Percentiles rank a stretch among this genome's conserved stretches.
Conservation (phyloP, 768 basidiomycete genomes). For the Agrocybe chaxingu region DNA sequence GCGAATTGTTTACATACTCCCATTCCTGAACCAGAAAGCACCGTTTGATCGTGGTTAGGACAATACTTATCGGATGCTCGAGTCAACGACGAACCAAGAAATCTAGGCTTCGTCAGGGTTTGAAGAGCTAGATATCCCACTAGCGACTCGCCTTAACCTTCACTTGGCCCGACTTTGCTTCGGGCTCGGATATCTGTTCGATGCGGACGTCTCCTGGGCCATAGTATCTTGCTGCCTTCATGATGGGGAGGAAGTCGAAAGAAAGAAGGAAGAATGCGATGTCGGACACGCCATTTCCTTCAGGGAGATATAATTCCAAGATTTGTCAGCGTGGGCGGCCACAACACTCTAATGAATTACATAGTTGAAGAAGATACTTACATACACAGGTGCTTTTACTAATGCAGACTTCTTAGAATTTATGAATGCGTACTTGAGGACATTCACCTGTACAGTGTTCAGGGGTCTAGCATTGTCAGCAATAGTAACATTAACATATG, state of each 20-base stretch:
- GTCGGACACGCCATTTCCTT: no score
- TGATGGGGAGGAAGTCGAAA: slow-evolving; percentile 7
- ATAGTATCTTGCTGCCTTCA: slow-evolving; percentile 46
- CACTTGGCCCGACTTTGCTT: slow-evolving; percentile 31
- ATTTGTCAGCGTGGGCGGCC: no score
- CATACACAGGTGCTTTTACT: no score
- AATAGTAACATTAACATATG: no score
- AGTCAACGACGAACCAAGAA: slow-evolving; percentile 20
- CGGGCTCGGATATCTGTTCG: slow-evolving; percentile 38
- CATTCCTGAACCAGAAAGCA: slow-evolving; percentile 20
- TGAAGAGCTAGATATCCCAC: background rate
- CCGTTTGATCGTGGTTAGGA: background rate
- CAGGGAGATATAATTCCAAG: no score
- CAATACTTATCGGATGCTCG: background rate
- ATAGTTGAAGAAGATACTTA: no score
- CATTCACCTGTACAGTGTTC: no score
- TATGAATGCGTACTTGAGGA: no score
- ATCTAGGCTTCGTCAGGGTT: slow-evolving; percentile 16
- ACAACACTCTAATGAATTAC: no score
- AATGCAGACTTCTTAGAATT: no score
- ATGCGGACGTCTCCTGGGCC: slow-evolving; percentile 41
- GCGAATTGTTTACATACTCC: slow-evolving; percentile 20
- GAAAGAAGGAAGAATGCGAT: no score
- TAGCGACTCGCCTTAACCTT: slow-evolving; percentile 37
- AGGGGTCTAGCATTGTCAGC: no score